Conservation (phyloP, 768 basidiomycete species). For the Rhodotorula babjevae region DNA sequence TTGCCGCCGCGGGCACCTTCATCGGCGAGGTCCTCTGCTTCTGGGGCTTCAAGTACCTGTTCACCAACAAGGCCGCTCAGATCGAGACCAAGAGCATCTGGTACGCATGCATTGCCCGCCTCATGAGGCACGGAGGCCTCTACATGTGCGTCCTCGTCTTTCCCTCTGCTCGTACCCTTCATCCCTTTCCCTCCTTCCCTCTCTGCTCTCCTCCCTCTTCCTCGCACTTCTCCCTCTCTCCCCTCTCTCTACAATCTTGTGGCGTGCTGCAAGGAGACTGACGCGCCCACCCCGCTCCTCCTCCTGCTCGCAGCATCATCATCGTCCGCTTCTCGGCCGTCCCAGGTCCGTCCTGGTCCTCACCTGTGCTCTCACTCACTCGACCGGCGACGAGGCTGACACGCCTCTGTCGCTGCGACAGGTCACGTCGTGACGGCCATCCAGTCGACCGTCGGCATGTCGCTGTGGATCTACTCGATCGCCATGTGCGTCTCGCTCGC, state of each 20-base stretch:
- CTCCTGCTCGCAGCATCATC: slow-evolving; percentile 10
- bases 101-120: slow-evolving; percentile 36
- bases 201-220: no score
- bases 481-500: slow-evolving; percentile 4
- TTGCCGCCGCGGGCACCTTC: slow-evolving; percentile 10
- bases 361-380: no score
- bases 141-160: slow-evolving; percentile 5
- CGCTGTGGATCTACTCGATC: slow-evolving; percentile 21
- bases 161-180: neutral
- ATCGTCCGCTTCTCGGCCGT: slow-evolving; percentile 32
- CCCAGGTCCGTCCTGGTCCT: no score
- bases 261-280: no score
- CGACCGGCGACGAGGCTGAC: no score
- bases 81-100: slow-evolving; percentile 29
- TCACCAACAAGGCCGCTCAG: slow-evolving; percentile 9
- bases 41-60: slow-evolving; percentile 35
- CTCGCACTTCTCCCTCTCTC: no score
- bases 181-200: no score
- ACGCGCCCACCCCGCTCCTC: neutral
- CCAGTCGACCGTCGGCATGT: slow-evolving; percentile 37
- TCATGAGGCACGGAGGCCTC: slow-evolving; percentile 33
- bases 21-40: slow-evolving; percentile 29
- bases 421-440: slow-evolving; percentile 40
- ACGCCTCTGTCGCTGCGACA: no score
- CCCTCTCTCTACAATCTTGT: no score